Evolutionary conservation across 2,329 filamentous ascomycete species (phyloP).

Genomic region (Fusarium sp.): DNA sequence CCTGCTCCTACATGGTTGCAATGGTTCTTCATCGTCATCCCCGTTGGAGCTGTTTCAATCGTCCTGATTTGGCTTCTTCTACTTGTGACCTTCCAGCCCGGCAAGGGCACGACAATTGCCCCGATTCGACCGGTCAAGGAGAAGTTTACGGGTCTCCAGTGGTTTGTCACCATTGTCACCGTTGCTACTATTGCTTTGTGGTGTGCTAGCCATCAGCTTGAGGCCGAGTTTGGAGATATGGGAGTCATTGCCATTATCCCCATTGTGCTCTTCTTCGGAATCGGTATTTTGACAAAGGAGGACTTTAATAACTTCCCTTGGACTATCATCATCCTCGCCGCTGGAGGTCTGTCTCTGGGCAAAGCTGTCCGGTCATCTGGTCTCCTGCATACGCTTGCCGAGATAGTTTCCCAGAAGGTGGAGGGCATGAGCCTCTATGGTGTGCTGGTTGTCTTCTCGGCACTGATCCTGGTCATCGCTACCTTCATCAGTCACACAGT

Average conservation of each 20-base stretch:
- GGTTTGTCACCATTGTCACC: conserved; percentile 88
- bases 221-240: conserved; percentile 93
- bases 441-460: conserved; percentile 84
- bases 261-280: conserved; percentile 94
- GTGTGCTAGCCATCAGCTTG: conserved; percentile 91
- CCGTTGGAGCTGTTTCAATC: conserved; percentile 89
- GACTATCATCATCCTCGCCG: conserved; percentile 99
- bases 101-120: conserved; percentile 85
- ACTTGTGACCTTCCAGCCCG: conserved; percentile 83
- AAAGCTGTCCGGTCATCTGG: conserved; percentile 95
- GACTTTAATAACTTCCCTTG: conserved; percentile 99
- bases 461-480: conserved; percentile 86
- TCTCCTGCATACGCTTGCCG: conserved; percentile 85
- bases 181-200: conserved; percentile 85
- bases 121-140: conserved; percentile 91
- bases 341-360: conserved; percentile 88
- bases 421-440: conserved; percentile 83
- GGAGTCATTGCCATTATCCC: conserved; percentile 97
- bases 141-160: conserved; percentile 85
- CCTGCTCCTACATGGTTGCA: conserved; percentile 90
- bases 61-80: conserved; percentile 88
- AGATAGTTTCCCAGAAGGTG: conserved; percentile 75
- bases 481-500: conserved; percentile 99
- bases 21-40: conserved; percentile 97
- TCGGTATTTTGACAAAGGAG: conserved; percentile 95